Evolutionary conservation across 2,329 filamentous ascomycete genomes (phyloP), one percentile per base, ranked within the genome.

Genomic region (Colletotrichum tabaci): DNA sequence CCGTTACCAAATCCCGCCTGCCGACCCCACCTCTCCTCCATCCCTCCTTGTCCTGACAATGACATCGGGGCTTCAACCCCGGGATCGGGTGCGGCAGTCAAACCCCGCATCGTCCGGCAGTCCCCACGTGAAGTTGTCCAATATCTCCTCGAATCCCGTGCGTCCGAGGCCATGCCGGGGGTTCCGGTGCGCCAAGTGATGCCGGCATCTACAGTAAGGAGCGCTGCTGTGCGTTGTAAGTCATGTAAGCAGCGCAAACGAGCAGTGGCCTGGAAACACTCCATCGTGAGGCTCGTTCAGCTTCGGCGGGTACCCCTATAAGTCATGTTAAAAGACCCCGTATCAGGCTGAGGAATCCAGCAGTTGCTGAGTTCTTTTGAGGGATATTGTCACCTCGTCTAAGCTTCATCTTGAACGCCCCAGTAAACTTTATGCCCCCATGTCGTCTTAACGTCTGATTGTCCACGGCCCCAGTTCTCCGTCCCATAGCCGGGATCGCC

Each of bases 1-100:
- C 47, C 75, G 16, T 66, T 74, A 6, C 67, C 66, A 35, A 73
- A 77, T 53, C 21, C 60, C 61, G 61, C 47, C 35, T 4, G 18
- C 10, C 7, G 5, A n/a, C 18, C 16, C 58, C 18, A 18, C 23
- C 9, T 47, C 30, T 35, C 8, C 8, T 5, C 4, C 8, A 9
- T 35, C 18, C 12, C 6, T 21, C 4, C n/a, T 57, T 9, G 18
- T n/a, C 55, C 53, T 57, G 18, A n/a, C 38, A 30, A 40, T 60
- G 16, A 16, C 57, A 26, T 15, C 21, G 21, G 23, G 15, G 23
- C 16, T 35, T 7, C 16, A 35, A 8, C 21, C 47, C 30, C 35
- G 35, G 47, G 15, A 21, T 21, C 60, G 49, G 61, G 38, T 18
- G 38, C 38, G 47, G 61, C 15, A 53, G 47, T 62, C 47, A 18